Conservation (phyloP, 768 basidiomycete genomes). For the Arthromyces matolae region DNA sequence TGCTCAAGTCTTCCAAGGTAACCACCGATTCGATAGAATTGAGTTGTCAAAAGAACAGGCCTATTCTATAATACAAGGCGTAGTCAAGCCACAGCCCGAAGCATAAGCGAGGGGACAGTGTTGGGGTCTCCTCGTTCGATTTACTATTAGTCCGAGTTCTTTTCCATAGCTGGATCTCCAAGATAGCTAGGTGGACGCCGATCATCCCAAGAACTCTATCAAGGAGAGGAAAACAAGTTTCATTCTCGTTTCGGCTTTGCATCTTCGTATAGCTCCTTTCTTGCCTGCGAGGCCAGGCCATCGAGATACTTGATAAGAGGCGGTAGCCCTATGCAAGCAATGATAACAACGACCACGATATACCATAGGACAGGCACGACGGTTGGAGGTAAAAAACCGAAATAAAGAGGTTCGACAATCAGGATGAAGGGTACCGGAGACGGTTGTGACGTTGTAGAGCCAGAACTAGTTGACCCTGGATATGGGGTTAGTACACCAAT, state of each 20-base stretch:
- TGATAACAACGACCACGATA: slow-evolving; percentile 25
- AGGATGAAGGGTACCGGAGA: slow-evolving; percentile 47
- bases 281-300: slow-evolving; percentile 21
- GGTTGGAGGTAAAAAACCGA: slow-evolving; percentile 57
- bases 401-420: slow-evolving; percentile 53
- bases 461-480: slow-evolving; percentile 2
- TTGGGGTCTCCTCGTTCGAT: too few relatives aligned
- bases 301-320: slow-evolving; percentile 24
- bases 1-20: too few relatives aligned
- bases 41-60: too few relatives aligned
- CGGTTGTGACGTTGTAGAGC: slow-evolving; percentile 14
- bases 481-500: slow-evolving; percentile 48
- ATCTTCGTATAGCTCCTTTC: slow-evolving; percentile 16
- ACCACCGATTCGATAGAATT: too few relatives aligned
- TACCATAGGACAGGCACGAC: slow-evolving; percentile 35
- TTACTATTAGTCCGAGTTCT: too few relatives aligned
- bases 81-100: too few relatives aligned
- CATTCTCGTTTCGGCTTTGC: slow-evolving; percentile 8
- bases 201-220: too few relatives aligned
- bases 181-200: too few relatives aligned
- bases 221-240: background rate
- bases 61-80: too few relatives aligned
- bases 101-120: too few relatives aligned
- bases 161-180: too few relatives aligned
- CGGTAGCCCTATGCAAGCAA: slow-evolving; percentile 22